Conservation (phyloP, 2,329 filamentous ascomycete genomes). For the Xylariaceae sp. region DNA sequence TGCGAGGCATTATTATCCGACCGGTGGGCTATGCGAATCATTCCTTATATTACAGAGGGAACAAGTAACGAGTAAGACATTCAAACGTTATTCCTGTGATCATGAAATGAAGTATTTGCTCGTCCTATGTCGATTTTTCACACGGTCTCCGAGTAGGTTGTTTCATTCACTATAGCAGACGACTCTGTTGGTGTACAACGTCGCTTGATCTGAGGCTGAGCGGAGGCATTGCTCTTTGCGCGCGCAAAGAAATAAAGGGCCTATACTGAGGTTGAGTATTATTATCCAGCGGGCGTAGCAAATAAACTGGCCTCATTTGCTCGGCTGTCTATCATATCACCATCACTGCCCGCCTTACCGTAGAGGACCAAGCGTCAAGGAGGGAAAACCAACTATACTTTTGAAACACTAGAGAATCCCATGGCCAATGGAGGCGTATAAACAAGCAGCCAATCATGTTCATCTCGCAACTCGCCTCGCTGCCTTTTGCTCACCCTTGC, state of each 20-base stretch:
- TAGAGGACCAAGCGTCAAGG: too few relatives aligned
- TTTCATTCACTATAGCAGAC: conserved; percentile 20
- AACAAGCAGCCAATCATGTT: conserved; percentile 32
- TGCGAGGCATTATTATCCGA: conserved; percentile 21
- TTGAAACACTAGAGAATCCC: conserved; percentile 36
- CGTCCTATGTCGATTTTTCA: conserved; percentile 2
- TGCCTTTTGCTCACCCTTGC: neutral
- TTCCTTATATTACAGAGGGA: neutral
- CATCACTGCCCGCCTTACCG: too few relatives aligned
- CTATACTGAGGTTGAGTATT: too few relatives aligned
- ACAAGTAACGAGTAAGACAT: conserved; percentile 6
- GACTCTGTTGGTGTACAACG: neutral
- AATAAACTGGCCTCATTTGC: too few relatives aligned
- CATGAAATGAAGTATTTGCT: conserved; percentile 2
- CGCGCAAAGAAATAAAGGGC: conserved; percentile 8
- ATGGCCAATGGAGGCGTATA: conserved; percentile 30
- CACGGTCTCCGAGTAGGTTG: conserved; percentile 8
- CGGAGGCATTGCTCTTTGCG: neutral
- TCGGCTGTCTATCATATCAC: too few relatives aligned
- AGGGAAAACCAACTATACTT: conserved; percentile 15
- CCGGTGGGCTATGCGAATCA: conserved; percentile 14
- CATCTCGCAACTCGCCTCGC: neutral
- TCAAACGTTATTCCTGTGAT: conserved; percentile 6
- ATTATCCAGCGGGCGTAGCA: too few relatives aligned
- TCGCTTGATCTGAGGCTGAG: conserved; percentile 13